Percentiles rank a stretch among this genome's conserved stretches.
Evolutionary conservation across 2,329 filamentous ascomycete species (phyloP).

Genomic region (Neobulgaria alba): DNA sequence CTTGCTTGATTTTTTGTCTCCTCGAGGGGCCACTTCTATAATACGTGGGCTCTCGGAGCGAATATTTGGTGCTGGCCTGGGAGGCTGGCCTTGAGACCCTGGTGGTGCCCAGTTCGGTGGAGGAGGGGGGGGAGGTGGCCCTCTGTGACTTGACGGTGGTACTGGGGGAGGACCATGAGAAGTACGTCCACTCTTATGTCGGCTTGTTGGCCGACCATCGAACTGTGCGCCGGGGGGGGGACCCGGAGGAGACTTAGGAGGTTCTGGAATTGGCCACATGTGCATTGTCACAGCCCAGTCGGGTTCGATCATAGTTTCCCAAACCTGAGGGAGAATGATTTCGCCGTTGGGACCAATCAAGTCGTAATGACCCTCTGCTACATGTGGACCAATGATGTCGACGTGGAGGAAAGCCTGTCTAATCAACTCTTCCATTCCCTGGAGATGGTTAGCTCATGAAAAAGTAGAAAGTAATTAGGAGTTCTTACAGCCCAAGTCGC

Average conservation of each 20-base stretch:
- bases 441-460: slow-evolving; percentile 20
- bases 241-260: slow-evolving; percentile 11
- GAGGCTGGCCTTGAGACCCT: neutral
- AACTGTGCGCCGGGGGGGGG: slow-evolving; percentile 13
- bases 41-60: neutral
- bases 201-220: slow-evolving; percentile 7
- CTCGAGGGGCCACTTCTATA: neutral
- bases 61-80: neutral
- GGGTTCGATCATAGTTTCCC: slow-evolving; percentile 74
- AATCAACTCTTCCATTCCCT: slow-evolving; percentile 84
- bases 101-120: slow-evolving; percentile 12
- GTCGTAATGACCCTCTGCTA: slow-evolving; percentile 73
- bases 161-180: slow-evolving; percentile 7
- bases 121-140: slow-evolving; percentile 12
- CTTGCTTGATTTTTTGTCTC: slow-evolving; percentile 4
- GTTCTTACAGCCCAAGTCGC: slow-evolving; percentile 69
- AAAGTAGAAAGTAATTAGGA: neutral
- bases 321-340: slow-evolving; percentile 73
- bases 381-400: slow-evolving; percentile 66
- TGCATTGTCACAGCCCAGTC: slow-evolving; percentile 66
- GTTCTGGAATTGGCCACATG: slow-evolving; percentile 53
- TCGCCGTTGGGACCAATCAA: slow-evolving; percentile 70
- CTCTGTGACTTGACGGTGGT: slow-evolving; percentile 10
- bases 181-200: slow-evolving; percentile 8
- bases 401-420: slow-evolving; percentile 77